A percentile compares a stretch with the other conserved stretches of the same genome.
Evolutionary conservation across 1,139 yeast species (phyloP).

Genomic region (Candida sojae): DNA sequence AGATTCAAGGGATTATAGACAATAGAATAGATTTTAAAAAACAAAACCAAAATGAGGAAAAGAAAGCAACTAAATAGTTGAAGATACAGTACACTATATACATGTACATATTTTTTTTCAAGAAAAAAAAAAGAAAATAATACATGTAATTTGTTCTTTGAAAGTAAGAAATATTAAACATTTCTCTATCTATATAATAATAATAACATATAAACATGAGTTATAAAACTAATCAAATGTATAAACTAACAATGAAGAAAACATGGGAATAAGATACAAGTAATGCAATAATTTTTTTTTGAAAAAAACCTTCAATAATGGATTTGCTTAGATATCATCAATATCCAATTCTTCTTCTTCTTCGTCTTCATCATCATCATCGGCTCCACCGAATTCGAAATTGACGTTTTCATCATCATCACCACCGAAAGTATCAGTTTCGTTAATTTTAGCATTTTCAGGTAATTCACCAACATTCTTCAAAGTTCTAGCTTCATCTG

Average conservation of each 20-base stretch:
- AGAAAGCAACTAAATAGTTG: background rate
- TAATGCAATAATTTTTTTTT: slow-evolving; percentile 1
- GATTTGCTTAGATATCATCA: slow-evolving; percentile 64
- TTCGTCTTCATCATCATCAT: slow-evolving; percentile 73
- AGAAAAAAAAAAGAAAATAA: background rate
- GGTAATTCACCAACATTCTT: slow-evolving; percentile 97
- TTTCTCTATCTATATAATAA: slow-evolving; percentile 7
- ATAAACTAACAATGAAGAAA: background rate
- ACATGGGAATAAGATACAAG: slow-evolving; percentile 1
- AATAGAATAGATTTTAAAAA: slow-evolving; percentile 2
- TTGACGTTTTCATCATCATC: slow-evolving; percentile 97
- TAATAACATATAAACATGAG: background rate
- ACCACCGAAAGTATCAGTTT: slow-evolving; percentile 95
- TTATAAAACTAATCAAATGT: background rate
- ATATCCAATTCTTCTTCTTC: slow-evolving; percentile 69
- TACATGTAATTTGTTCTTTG: background rate
- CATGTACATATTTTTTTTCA: background rate
- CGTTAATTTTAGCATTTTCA: slow-evolving; percentile 94
- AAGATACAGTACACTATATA: background rate
- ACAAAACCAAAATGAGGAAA: background rate
- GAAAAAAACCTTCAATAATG: background rate
- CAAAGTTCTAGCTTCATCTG: slow-evolving; percentile 97
- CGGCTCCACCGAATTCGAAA: slow-evolving; percentile 97
- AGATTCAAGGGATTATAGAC: slow-evolving; percentile 11
- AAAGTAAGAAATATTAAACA: background rate